Percentiles rank a stretch among this genome's conserved stretches.
Conservation (phyloP, 2,329 filamentous ascomycete genomes). For the Sarocladium kiliense region DNA sequence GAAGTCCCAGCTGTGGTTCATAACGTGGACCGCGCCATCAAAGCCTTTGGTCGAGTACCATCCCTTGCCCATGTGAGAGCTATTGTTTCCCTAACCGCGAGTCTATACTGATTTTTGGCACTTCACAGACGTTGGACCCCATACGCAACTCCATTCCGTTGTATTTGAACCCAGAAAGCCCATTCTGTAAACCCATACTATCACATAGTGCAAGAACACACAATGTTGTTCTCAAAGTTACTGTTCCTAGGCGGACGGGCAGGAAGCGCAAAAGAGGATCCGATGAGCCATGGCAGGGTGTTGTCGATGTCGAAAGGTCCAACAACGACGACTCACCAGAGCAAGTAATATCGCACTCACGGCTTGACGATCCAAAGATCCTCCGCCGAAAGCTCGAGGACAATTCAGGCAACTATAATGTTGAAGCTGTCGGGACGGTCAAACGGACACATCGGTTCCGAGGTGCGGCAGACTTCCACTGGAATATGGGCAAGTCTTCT, state of each 20-base stretch:
- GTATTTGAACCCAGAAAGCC: constrained; percentile 76
- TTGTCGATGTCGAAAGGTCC: constrained; percentile 28
- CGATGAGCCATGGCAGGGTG: constrained; percentile 55
- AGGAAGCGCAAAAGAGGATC: constrained; percentile 80
- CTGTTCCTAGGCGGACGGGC: constrained; percentile 80
- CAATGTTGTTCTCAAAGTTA: constrained; percentile 82
- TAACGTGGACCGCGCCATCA: constrained; percentile 36
- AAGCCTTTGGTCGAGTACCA: constrained; percentile 34
- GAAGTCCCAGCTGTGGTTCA: constrained; percentile 39
- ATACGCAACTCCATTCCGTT: constrained; percentile 54
- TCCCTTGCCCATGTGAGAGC: constrained; percentile 32
- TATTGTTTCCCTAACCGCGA: not conserved
- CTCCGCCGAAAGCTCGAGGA: constrained; percentile 64
- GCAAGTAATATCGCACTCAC: constrained; percentile 36
- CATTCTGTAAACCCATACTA: constrained; percentile 69
- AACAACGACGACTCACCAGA: constrained; percentile 11
- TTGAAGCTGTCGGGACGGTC: constrained; percentile 68
- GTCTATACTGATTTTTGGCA: not conserved
- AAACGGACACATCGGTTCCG: constrained; percentile 83
- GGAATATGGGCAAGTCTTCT: constrained; percentile 60
- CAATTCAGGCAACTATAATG: constrained; percentile 60
- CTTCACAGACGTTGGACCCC: constrained; percentile 40
- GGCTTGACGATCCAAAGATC: constrained; percentile 47
- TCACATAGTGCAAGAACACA: constrained; percentile 73
- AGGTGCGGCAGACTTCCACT: constrained; percentile 83